Base-by-base conservation (phyloP, 2,329 filamentous ascomycete species). In the Beauveria australis region DNA sequence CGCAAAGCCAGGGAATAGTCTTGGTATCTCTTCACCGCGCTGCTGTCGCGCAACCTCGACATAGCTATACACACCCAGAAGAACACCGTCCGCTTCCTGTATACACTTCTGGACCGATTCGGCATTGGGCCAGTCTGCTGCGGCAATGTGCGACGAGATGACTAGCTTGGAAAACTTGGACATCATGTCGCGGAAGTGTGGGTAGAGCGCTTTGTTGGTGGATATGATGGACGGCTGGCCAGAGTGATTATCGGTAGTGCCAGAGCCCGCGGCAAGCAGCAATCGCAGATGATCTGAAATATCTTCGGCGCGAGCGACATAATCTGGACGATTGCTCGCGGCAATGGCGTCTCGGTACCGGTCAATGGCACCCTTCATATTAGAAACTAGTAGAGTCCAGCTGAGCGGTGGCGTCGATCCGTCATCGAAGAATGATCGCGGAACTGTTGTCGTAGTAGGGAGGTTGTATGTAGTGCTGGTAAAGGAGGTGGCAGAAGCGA, bases 111-210 rank as follows among this genome's bases (percentile, higher is more conserved):
- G 88, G 63, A 93, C 89, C 0, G 93, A 95, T 73, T 99, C 94
- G 18, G 91, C 87, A 59, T 93, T 92, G 9, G 93, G 92, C 85
- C 92, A 97, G 75, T 99, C 94, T 40, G 93, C 91, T 6, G 93
- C 92, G 44, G 94, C 94, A 71, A 99, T 97, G 71, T 99, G 94
- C 16, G 94, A 97, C 3, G 94, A 99, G 53, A 99, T 87, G 49
- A 99, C 94, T 10, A 99, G 81, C 73, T 99, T 99, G n/a, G 94
- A 97, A 73, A 99, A 99, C 68, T 96, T 92, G 49, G 94, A 97
- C 94, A 99, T 99, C 87, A 97, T 97, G 71, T 97, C 94, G 59
- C 94, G 83, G 75, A 99, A 99, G 74, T 97, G 92, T 26, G 94
- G 94, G 70, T 97, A 97, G 18, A 99, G 79, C 0, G 92, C 90